Base-by-base conservation (phyloP, 2,329 filamentous ascomycete species). In the Alternaria arbusti region DNA sequence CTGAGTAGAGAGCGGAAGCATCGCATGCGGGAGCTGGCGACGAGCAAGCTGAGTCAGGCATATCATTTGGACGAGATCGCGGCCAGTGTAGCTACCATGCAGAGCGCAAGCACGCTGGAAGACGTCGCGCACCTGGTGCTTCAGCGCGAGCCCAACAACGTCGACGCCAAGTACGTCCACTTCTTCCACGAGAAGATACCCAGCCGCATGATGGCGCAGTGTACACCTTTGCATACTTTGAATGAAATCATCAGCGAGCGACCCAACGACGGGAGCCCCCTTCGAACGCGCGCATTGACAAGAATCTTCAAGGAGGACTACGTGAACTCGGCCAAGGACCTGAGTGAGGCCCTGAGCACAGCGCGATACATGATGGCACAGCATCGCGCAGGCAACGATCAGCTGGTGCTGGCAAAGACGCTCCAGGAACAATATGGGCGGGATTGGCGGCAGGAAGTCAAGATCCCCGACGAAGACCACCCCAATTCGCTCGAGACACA, bases 161-260 rank as follows among this genome's bases (percentile, higher is more conserved):
- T 84, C 46, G 91, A 96, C 73, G 93, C 92, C 26, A 91, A 90
- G 78, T 96, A 96, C 76, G 93, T 96, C n/a, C 91, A 96, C 76
- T 96, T 95, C 81, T 96, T 96, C 79, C 92, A 95, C 80, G 92
- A 96, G 80, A 96, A 95, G 86, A 94, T 96, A 25, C 91, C 92
- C 1, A 91, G 89, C 44, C 84, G 90, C 45, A 89, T 91, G 76
- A 83, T 96, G 76, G 90, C 89, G 36, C 88, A 92, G 72, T 89
- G 86, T 70, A 94, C 91, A 9, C 90, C 87, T 65, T 79, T 94
- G 60, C 82, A 87, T 56, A 85, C 89, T 5, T 79, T 96, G 67
- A 84, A 89, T 74, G 86, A 91, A 40, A 88, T 95, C 59, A 89
- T 94, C 63, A 81, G 83, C 12, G 86, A 88, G 44, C 81, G 87